A percentile compares a stretch with the other conserved stretches of the same genome.
Conservation (phyloP, 148 eudicot species). For the Rheum nobile region DNA sequence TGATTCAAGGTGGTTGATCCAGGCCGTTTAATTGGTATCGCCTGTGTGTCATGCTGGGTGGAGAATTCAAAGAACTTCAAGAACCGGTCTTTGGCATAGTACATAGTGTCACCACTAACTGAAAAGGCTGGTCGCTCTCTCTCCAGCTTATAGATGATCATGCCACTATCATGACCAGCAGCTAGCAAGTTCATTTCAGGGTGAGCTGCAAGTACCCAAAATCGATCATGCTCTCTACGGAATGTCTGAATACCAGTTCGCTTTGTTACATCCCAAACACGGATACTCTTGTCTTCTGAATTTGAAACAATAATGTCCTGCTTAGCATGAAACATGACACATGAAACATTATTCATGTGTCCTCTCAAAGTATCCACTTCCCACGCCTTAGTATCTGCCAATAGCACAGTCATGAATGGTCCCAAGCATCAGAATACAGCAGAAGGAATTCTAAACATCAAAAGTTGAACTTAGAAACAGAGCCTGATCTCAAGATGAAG, state of each 20-base stretch:
- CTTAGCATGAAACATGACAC: constrained; percentile 78
- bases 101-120: constrained; percentile 67
- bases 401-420: not conserved
- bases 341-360: constrained; percentile 94
- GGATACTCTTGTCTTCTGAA: constrained; percentile 95
- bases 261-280: constrained; percentile 97
- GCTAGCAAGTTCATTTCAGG: constrained; percentile 98
- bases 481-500: too few relatives aligned
- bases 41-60: constrained; percentile 68
- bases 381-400: constrained; percentile 99
- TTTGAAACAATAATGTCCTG: constrained; percentile 93
- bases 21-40: constrained; percentile 78
- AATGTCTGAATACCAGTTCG: constrained; percentile 94
- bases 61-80: constrained; percentile 72
- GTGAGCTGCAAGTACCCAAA: constrained; percentile 84
- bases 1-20: constrained; percentile 79
- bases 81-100: constrained; percentile 83
- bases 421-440: not conserved
- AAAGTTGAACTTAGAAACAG: not conserved
- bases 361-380: constrained; percentile 93
- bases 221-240: constrained; percentile 90
- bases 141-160: constrained; percentile 92
- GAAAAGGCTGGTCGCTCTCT: constrained; percentile 96
- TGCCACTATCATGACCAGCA: constrained; percentile 97
- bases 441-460: not conserved